Percentiles rank a stretch among this genome's conserved stretches.
These are phyloP conservation scores for Agaricus bisporus DNA, from an alignment of 768 basidiomycete species.

Conservation along the genomic window DNA sequence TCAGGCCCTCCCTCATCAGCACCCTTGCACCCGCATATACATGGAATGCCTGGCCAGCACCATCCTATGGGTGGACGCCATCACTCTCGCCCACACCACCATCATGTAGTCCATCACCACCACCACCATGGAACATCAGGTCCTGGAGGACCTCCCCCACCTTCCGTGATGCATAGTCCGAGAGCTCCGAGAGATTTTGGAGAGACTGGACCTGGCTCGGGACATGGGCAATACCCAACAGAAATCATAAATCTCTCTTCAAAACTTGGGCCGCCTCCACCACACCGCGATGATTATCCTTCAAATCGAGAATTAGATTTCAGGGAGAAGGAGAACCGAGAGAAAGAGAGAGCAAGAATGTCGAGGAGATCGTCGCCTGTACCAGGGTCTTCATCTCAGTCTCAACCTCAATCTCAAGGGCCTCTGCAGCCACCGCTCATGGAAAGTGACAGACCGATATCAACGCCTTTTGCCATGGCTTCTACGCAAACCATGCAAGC, in stretches of 20 bases:
- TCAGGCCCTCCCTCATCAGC: slow-evolving; percentile 17
- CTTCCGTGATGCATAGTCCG: slow-evolving; percentile 14
- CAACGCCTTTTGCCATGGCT: slow-evolving; percentile 49
- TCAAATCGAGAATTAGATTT: slow-evolving; percentile 13
- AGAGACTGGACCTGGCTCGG: slow-evolving; percentile 25
- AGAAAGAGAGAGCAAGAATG: slow-evolving; percentile 14
- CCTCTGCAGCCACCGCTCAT: slow-evolving; percentile 15
- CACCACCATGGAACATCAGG: slow-evolving; percentile 28
- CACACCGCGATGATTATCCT: slow-evolving; percentile 28
- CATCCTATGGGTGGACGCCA: slow-evolving; percentile 32
- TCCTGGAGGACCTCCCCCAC: not conserved
- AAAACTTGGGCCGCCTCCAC: slow-evolving; percentile 25
- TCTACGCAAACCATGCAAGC: slow-evolving; percentile 35
- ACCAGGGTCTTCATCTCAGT: slow-evolving; percentile 7
- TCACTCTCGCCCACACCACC: slow-evolving; percentile 45
- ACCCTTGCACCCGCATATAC: slow-evolving; percentile 23
- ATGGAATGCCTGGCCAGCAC: slow-evolving; percentile 20
- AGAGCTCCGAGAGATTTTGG: slow-evolving; percentile 25
- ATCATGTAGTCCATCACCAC: slow-evolving; percentile 42
- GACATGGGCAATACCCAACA: slow-evolving; percentile 35
- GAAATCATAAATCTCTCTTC: slow-evolving; percentile 48
- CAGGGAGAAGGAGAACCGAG: slow-evolving; percentile 15
- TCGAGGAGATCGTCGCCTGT: slow-evolving; percentile 12
- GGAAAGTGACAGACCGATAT: slow-evolving; percentile 44
- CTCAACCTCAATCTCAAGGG: not conserved